Percentiles rank a stretch among this genome's conserved stretches.
Evolutionary conservation across 2,329 filamentous ascomycete genomes (phyloP).

Genomic region (Alternaria metachromatica): DNA sequence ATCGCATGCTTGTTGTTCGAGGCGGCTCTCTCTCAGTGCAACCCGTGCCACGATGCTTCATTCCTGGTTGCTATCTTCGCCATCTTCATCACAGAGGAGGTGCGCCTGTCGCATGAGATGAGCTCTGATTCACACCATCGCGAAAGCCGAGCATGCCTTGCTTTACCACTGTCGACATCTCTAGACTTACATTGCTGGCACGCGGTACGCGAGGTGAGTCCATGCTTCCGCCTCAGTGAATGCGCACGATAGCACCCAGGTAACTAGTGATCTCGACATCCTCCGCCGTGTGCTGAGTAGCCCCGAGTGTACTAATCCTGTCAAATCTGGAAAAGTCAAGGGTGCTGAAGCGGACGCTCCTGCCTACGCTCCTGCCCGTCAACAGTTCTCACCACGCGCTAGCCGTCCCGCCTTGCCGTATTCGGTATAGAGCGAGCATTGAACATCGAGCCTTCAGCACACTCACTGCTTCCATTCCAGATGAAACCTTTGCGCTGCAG

Average conservation of each 20-base stretch:
- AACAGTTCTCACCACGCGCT: background rate
- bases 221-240: background rate
- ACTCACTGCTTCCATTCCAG: background rate
- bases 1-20: background rate
- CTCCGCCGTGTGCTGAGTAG: background rate
- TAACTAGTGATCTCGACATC: background rate
- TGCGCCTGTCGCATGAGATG: background rate
- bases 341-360: background rate
- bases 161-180: background rate
- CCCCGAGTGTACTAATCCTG: background rate
- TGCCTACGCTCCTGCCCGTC: background rate
- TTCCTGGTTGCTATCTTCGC: background rate
- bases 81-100: background rate
- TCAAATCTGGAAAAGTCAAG: background rate
- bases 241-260: background rate
- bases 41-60: background rate
- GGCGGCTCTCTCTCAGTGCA: background rate
- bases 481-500: background rate
- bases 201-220: background rate
- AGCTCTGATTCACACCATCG: too few species aligned
- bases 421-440: background rate
- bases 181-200: background rate
- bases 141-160: too few species aligned
- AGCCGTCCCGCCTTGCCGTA: background rate
- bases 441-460: background rate